Evolutionary conservation across 2,329 filamentous ascomycete genomes (phyloP), one percentile per base, ranked within the genome.

Genomic region (Paracoccidioides brasiliensis): DNA sequence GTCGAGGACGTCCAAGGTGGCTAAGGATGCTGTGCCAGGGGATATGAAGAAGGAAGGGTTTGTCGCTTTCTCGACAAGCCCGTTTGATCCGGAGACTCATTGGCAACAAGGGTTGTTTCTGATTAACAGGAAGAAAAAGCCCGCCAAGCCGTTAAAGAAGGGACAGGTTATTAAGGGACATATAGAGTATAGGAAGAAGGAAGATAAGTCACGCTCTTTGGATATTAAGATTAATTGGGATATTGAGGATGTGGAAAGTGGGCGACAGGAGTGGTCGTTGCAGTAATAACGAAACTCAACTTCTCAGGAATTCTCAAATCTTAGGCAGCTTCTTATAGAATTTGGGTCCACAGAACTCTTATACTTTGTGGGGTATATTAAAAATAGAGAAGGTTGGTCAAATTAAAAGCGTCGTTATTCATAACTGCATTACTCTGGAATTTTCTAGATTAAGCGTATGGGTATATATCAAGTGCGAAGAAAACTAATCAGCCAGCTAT

Each of bases 1-100:
- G 8, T 79, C 80, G 0, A 74, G 78, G 40, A 72, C 77, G 40
- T 69, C 73, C 52, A 63, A 65, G 33, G 66, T 80, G 49, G 71
- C 77, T 35, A 70, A 78, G 58, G 80, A 81, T 52, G 81, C 83
- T 0, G 75, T 82, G 55, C 70, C 70, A 40, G 63, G 66, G n/a
- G 76, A 79, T 3, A 90, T 85, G 81, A 78, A 80, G 60, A 74
- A 76, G 64, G 76, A 84, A 60, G 81, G 84, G 52, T 63, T 70
- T 28, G 78, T 89, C n/a, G 85, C 87, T 0, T 95, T 96, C 69
- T 94, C 90, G 6, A 97, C 90, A 1, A 88, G 90, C 0, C 90
- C 90, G 0, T 76, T 78, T 61, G 82, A 81, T 15, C 82, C 80
- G 54, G 80, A 84, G 59, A 97, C 91, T 6, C 91, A 97, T 71